Percentiles rank a stretch among this genome's conserved stretches.
phyloP scores from a whole-genome alignment of 2,329 filamentous ascomycete species.

The Aspergillus oerlinghausenensis region DNA sequence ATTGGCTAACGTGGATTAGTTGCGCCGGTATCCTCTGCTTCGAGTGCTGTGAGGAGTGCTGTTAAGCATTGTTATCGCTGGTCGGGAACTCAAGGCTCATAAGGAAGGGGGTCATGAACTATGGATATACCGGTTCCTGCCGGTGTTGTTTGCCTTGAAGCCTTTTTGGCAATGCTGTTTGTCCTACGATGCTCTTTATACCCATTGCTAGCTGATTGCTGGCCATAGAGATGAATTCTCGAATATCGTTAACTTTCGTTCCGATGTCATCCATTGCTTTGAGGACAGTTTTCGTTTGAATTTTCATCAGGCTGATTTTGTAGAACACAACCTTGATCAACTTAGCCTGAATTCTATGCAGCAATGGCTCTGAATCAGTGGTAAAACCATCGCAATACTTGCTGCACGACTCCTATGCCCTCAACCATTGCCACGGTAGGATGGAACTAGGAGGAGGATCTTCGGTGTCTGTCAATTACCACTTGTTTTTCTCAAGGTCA shows the following conservation, averaged over 20 bases:
- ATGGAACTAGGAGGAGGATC: background rate
- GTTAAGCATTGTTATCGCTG: slow-evolving; percentile 8
- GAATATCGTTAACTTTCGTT: background rate
- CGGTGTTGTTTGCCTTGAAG: background rate
- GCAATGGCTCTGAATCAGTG: background rate
- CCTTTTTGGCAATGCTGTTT: background rate
- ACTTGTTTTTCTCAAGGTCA: slow-evolving; percentile 7
- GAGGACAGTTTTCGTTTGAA: too few relatives aligned
- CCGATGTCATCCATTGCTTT: too few relatives aligned
- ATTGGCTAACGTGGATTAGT: slow-evolving; percentile 6
- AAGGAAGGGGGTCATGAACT: background rate
- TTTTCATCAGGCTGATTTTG: background rate
- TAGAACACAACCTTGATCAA: background rate
- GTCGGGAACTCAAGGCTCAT: background rate
- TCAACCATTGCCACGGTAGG: background rate
- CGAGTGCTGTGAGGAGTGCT: slow-evolving; percentile 25
- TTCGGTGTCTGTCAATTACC: background rate
- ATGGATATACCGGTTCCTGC: background rate
- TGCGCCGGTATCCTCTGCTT: slow-evolving; percentile 25
- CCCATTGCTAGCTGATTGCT: background rate
- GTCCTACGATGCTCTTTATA: background rate
- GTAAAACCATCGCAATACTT: too few relatives aligned
- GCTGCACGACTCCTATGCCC: background rate
- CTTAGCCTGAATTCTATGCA: background rate
- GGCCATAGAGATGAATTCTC: background rate